Conservation (phyloP, 257 asterid species). For the Solanum clarkiae region DNA sequence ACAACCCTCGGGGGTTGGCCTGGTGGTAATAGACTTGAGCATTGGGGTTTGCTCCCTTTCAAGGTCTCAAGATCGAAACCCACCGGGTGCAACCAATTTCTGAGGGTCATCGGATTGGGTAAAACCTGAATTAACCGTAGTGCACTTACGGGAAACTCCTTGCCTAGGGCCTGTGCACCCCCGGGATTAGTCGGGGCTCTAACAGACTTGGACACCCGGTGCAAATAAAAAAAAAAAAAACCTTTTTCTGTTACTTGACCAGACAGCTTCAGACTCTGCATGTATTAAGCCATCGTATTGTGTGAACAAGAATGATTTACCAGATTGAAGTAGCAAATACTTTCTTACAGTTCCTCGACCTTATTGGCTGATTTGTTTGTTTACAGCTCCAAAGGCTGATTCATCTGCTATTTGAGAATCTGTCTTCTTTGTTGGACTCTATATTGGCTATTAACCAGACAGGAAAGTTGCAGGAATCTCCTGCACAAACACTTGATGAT, state of each 20-base stretch:
- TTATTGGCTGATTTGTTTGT: neutral
- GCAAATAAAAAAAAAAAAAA: neutral
- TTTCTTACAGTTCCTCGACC: neutral
- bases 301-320: neutral
- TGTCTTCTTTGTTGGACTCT: constrained; percentile 53
- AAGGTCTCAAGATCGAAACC: too few relatives aligned
- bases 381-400: constrained; percentile 75
- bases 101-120: too few relatives aligned
- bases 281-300: neutral
- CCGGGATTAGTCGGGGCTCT: too few relatives aligned
- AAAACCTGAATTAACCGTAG: too few relatives aligned
- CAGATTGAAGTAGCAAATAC: neutral
- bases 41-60: too few relatives aligned
- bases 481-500: constrained; percentile 16
- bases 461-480: constrained; percentile 34
- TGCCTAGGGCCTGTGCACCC: too few relatives aligned
- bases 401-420: constrained; percentile 71
- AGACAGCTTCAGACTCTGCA: neutral
- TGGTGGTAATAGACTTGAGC: too few relatives aligned
- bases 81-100: too few relatives aligned
- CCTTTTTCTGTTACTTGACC: neutral
- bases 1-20: neutral
- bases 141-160: too few relatives aligned
- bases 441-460: constrained; percentile 22
- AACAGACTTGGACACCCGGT: too few relatives aligned